A percentile compares a stretch with the other conserved stretches of the same genome.
Conservation (phyloP, 148 eudicot species). For the Polygonum maritimum region DNA sequence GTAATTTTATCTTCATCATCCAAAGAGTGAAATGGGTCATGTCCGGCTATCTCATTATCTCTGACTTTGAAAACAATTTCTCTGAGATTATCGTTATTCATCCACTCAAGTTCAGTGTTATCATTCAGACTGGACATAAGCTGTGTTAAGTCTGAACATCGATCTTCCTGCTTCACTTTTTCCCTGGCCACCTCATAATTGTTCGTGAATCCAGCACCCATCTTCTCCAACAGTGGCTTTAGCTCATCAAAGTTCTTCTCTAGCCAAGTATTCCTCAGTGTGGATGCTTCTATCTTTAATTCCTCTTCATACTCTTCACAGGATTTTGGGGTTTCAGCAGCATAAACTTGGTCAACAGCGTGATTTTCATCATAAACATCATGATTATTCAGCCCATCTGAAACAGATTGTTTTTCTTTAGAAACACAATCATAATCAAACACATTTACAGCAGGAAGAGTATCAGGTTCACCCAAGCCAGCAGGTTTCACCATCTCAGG, state of each 20-base stretch:
- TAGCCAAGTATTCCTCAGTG: conserved; percentile 56
- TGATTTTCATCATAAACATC: conserved; percentile 18
- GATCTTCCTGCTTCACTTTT: conserved; percentile 36
- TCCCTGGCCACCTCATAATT: conserved; percentile 58
- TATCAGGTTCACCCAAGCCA: conserved; percentile 7
- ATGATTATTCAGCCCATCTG: conserved; percentile 12
- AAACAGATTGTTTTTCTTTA: conserved; percentile 3
- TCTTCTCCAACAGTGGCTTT: conserved; percentile 62
- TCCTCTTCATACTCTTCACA: conserved; percentile 17
- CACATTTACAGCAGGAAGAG: conserved; percentile 14
- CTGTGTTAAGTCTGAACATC: conserved; percentile 21
- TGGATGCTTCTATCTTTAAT: conserved; percentile 16
- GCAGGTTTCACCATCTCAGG: background rate
- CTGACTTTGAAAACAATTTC: conserved; percentile 84
- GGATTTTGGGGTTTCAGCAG: conserved; percentile 11
- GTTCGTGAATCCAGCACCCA: conserved; percentile 57
- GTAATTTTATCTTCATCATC: conserved; percentile 59
- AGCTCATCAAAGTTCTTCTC: conserved; percentile 75
- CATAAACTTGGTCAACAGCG: conserved; percentile 7
- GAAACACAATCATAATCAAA: conserved; percentile 11
- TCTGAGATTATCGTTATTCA: conserved; percentile 76
- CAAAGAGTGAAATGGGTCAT: conserved; percentile 76
- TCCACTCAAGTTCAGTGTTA: conserved; percentile 76
- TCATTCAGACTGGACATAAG: conserved; percentile 23
- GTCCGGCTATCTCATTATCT: conserved; percentile 83